phyloP scores from a whole-genome alignment of 352 stramenopile genomes.

The Achlya hypogyna region DNA sequence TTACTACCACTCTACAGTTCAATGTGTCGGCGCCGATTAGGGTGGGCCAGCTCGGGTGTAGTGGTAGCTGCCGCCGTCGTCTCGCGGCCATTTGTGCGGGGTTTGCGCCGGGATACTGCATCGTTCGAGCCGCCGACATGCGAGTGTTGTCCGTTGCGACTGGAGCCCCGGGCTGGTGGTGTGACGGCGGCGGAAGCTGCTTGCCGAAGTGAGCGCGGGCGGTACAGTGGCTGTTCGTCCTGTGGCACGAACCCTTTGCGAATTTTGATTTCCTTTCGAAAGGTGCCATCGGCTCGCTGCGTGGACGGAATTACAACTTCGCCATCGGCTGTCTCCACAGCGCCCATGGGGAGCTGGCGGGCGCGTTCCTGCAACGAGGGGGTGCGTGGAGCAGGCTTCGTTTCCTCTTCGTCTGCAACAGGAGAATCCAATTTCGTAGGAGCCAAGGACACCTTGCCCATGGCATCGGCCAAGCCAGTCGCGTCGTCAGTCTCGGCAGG shows the following conservation, averaged over 20 bases:
- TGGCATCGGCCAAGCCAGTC: not conserved
- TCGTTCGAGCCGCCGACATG: too few species aligned
- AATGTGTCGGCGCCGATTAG: not conserved
- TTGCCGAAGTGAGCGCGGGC: slow-evolving; percentile 49
- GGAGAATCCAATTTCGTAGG: slow-evolving; percentile 10
- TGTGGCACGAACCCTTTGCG: slow-evolving; percentile 71
- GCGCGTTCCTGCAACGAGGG: slow-evolving; percentile 9
- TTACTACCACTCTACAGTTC: too few species aligned
- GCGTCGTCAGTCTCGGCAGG: not conserved
- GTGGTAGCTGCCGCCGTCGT: not conserved
- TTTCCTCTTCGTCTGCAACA: slow-evolving; percentile 22
- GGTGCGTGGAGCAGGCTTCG: slow-evolving; percentile 14
- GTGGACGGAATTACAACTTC: slow-evolving; percentile 56
- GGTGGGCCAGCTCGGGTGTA: not conserved
- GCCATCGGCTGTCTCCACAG: slow-evolving; percentile 48
- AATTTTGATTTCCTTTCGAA: slow-evolving; percentile 72
- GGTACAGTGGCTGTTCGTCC: slow-evolving; percentile 76
- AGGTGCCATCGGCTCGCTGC: slow-evolving; percentile 53
- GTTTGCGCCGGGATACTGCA: too few species aligned
- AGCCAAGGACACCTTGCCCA: not conserved
- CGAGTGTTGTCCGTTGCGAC: too few species aligned
- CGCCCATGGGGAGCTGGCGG: slow-evolving; percentile 40
- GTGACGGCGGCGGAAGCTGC: too few species aligned
- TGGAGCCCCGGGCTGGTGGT: too few species aligned
- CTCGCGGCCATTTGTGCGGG: too few species aligned